Conservation (phyloP, 1,139 yeast genomes). For the Geotrichum histeridarum region DNA sequence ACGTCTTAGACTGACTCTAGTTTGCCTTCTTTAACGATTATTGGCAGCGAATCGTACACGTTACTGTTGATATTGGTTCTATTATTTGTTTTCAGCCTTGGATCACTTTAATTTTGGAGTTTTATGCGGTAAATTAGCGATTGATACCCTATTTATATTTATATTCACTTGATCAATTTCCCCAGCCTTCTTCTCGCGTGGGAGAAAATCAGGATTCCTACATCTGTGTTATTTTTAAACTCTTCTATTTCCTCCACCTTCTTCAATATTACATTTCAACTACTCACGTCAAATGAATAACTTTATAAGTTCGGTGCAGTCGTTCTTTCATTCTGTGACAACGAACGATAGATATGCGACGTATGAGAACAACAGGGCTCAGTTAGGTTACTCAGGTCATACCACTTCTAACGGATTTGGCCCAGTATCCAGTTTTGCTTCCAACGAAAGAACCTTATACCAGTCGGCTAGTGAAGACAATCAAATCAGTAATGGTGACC, state of each 20-base stretch:
- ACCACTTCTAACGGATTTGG: slow-evolving; percentile 19
- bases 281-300: slow-evolving; percentile 29
- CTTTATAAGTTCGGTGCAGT: slow-evolving; percentile 37
- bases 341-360: slow-evolving; percentile 64
- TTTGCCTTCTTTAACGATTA: too few relatives aligned
- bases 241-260: background rate
- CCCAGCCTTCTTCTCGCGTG: too few relatives aligned
- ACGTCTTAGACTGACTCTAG: too few relatives aligned
- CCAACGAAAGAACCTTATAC: slow-evolving; percentile 14
- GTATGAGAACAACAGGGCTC: background rate
- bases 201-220: background rate
- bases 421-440: slow-evolving; percentile 19
- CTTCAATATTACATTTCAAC: too few relatives aligned
- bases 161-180: too few relatives aligned
- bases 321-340: slow-evolving; percentile 57
- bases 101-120: too few relatives aligned
- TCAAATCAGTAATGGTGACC: background rate
- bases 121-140: too few relatives aligned
- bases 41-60: too few relatives aligned
- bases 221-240: background rate
- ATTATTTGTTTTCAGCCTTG: too few relatives aligned
- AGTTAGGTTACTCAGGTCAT: slow-evolving; percentile 10
- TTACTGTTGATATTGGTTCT: too few relatives aligned
- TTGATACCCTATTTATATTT: too few relatives aligned
- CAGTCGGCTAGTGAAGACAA: slow-evolving; percentile 2